These are phyloP conservation scores for Cladophialophora immunda DNA, from an alignment of 2,329 filamentous ascomycete genomes.

Conservation along the genomic window DNA sequence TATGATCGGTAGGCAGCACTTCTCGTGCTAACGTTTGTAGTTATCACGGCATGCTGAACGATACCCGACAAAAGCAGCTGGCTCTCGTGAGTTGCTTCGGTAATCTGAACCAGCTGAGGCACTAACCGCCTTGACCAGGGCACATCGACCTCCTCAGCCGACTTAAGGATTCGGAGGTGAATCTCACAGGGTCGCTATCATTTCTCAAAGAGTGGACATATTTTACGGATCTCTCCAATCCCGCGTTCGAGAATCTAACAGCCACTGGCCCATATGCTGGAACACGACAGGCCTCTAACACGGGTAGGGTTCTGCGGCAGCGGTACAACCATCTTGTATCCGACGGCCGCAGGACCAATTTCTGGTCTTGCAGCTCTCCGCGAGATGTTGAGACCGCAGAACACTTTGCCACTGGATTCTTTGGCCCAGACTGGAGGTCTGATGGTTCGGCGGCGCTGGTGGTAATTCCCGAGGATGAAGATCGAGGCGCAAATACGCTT, in stretches of 20 bases:
- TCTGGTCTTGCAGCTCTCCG: constrained; percentile 65
- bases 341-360: constrained; percentile 45
- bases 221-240: constrained; percentile 54
- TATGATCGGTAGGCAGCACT: background rate
- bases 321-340: constrained; percentile 60
- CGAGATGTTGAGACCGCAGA: constrained; percentile 66
- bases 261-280: constrained; percentile 65
- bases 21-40: constrained; percentile 44
- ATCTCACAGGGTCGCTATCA: constrained; percentile 59
- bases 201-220: constrained; percentile 66
- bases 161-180: constrained; percentile 52
- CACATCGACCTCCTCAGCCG: constrained; percentile 59
- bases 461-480: constrained; percentile 61
- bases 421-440: constrained; percentile 59
- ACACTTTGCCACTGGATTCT: constrained; percentile 64
- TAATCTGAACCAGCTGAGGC: background rate
- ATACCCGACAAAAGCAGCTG: constrained; percentile 63
- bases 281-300: constrained; percentile 62
- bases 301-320: constrained; percentile 62
- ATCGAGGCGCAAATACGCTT: constrained; percentile 63
- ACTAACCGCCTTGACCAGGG: constrained; percentile 43
- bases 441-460: constrained; percentile 52
- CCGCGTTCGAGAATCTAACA: constrained; percentile 63
- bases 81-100: constrained; percentile 54
- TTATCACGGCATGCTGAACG: constrained; percentile 67